Evolutionary conservation across 2,329 filamentous ascomycete species (phyloP), one percentile per base, ranked within the genome.

Genomic region (Penicillium hordei): DNA sequence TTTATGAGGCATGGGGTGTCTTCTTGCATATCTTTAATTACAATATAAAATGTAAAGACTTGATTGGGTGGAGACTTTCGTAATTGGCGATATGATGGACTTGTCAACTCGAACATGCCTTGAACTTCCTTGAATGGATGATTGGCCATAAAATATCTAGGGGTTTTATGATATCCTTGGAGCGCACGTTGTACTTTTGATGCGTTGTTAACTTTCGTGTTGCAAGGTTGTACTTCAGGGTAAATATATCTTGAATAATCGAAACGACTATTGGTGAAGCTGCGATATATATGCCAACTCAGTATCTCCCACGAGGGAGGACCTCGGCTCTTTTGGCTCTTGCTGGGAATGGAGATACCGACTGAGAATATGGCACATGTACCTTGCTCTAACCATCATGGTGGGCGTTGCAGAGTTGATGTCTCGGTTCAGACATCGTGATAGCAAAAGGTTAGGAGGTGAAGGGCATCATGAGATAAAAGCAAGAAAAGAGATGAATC

Each of bases 1-100:
- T 55, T 52, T 56, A 63, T 58, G 58, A 63, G 48, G 38, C 23
- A 59, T 55, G 50, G 55, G 15, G 27, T 48, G 54, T 48, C n/a
- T 27, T 12, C 31, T 33, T 52, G 33, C 31, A 44, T 52, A 50
- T 51, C 39, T 25, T 33, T 38, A 23, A 36, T 36, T 7, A 44
- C 7, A 43, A 48, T 46, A 51, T 49, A 56, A 33, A 34, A 12
- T 8, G 27, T 19, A 29, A 39, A 42, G 10, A 43, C 10, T 40
- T 43, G 19, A 48, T 8, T 25, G 9, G 13, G 6, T 36, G 29
- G 21, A 8, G 19, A 36, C 15, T 19, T 45, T 10, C 17, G 21
- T 45, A 45, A 8, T 23, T 19, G 2, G 49, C 5, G 19, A n/a
- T 40, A 27, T 23, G 10, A 9, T 19, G 12, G 10, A 19, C 15